phyloP scores from a whole-genome alignment of 108 stramenopile species.

The Skeletonema menzelii region DNA sequence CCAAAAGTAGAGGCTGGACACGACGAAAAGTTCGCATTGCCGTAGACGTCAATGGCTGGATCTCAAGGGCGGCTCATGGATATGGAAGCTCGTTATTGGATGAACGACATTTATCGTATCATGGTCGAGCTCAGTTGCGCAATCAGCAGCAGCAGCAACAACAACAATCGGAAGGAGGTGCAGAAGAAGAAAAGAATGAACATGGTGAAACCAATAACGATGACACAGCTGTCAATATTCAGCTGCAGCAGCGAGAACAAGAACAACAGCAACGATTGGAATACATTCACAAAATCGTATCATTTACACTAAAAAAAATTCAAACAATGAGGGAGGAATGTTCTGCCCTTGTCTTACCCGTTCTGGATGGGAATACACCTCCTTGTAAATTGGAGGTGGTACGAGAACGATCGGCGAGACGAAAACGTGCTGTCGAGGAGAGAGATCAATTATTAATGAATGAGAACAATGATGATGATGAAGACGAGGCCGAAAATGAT shows the following conservation, averaged over 20 bases:
- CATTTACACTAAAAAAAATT: conserved; percentile 52
- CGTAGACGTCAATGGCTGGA: conserved; percentile 72
- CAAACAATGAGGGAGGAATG: conserved; percentile 47
- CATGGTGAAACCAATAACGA: neutral
- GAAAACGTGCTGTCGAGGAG: conserved; percentile 20
- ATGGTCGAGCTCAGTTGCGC: conserved; percentile 57
- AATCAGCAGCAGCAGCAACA: conserved; percentile 13
- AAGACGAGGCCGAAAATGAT: conserved; percentile 9
- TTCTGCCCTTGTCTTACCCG: conserved; percentile 58
- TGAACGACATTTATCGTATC: conserved; percentile 74
- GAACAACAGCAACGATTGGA: conserved; percentile 20
- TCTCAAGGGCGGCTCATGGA: conserved; percentile 61
- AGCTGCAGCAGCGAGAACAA: conserved; percentile 12
- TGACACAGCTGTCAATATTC: neutral
- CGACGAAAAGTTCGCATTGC: conserved; percentile 64
- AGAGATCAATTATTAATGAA: conserved; percentile 15
- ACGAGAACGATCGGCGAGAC: conserved; percentile 14
- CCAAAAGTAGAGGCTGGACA: conserved; percentile 9
- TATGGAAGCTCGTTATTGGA: conserved; percentile 62
- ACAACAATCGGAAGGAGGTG: neutral
- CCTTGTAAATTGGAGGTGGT: conserved; percentile 60
- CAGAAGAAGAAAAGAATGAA: neutral
- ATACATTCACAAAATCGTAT: conserved; percentile 49
- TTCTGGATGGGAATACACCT: conserved; percentile 79
- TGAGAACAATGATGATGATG: conserved; percentile 22